These are phyloP conservation scores for Juglanconis juglandina DNA, from an alignment of 2,329 filamentous ascomycete species.

Conservation along the genomic window DNA sequence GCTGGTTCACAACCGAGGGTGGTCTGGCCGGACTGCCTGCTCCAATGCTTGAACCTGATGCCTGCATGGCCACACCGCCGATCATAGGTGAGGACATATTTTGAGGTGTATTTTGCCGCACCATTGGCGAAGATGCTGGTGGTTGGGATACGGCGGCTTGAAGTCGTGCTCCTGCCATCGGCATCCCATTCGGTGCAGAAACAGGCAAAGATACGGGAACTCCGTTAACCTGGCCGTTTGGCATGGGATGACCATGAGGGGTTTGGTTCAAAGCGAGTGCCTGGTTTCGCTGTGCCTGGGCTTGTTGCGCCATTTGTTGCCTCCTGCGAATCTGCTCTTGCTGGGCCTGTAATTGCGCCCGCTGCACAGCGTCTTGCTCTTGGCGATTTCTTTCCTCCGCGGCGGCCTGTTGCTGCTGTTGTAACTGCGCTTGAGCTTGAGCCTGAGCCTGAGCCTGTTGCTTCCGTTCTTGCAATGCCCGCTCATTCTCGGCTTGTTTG, in stretches of 20 bases:
- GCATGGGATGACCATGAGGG: conserved; percentile 42
- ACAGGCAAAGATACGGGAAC: conserved; percentile 31
- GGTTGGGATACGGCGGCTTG: conserved; percentile 57
- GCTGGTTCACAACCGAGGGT: conserved; percentile 59
- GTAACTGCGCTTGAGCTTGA: conserved; percentile 9
- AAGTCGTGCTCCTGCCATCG: conserved; percentile 44
- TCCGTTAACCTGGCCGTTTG: conserved; percentile 41
- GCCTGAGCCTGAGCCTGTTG: conserved; percentile 47
- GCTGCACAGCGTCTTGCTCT: conserved; percentile 29
- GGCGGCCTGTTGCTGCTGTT: conserved; percentile 39
- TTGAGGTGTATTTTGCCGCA: conserved; percentile 61
- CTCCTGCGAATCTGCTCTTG: conserved; percentile 32
- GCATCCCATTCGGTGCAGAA: conserved; percentile 28
- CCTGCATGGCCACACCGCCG: conserved; percentile 60
- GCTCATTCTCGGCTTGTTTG: conserved; percentile 59
- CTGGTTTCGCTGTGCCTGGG: conserved; percentile 29
- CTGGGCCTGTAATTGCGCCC: conserved; percentile 26
- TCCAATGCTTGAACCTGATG: conserved; percentile 64
- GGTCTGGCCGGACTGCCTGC: conserved; percentile 62
- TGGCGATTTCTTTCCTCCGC: conserved; percentile 35
- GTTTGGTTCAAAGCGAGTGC: conserved; percentile 35
- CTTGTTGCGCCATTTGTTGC: conserved; percentile 27
- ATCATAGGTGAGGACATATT: conserved; percentile 65
- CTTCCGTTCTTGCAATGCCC: conserved; percentile 45
- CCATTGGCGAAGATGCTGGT: conserved; percentile 65